phyloP scores from a whole-genome alignment of 345 rosid species.

The Camelina laxa region DNA sequence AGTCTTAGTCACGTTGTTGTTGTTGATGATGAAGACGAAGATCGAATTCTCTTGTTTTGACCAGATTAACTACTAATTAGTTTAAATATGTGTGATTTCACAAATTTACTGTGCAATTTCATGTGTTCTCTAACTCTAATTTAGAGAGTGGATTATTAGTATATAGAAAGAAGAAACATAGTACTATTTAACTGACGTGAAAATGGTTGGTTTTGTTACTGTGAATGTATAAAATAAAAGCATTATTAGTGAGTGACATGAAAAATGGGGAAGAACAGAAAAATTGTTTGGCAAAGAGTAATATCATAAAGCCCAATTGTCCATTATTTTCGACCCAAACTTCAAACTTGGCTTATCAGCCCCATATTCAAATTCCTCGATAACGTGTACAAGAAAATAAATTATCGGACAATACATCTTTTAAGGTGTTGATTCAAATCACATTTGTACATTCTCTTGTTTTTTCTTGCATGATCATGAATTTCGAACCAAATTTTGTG shows the following conservation, averaged over 20 bases:
- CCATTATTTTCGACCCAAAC: neutral
- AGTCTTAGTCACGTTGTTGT: conserved; percentile 3
- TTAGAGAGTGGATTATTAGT: neutral
- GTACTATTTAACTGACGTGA: neutral
- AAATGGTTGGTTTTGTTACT: neutral
- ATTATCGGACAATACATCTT: neutral
- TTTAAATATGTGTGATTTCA: neutral
- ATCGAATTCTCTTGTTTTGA: neutral
- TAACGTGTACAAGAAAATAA: neutral
- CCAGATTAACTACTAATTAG: neutral
- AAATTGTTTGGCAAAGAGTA: neutral
- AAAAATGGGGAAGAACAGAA: too few relatives aligned
- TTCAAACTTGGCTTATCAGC: neutral
- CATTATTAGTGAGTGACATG: too few relatives aligned
- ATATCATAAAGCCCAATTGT: conserved; percentile 30
- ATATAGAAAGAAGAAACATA: too few relatives aligned
- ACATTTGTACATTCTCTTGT: neutral
- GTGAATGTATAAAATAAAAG: too few relatives aligned
- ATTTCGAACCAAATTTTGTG: neutral
- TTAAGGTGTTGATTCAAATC: conserved; percentile 2
- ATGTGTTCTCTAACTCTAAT: neutral
- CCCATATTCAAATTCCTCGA: neutral
- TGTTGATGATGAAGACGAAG: neutral
- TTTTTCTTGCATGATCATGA: neutral
- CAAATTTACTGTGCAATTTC: neutral